Evolutionary conservation across 2,329 filamentous ascomycete genomes (phyloP), one percentile per base, ranked within the genome.

Genomic region (Tricladium varicosporioides): DNA sequence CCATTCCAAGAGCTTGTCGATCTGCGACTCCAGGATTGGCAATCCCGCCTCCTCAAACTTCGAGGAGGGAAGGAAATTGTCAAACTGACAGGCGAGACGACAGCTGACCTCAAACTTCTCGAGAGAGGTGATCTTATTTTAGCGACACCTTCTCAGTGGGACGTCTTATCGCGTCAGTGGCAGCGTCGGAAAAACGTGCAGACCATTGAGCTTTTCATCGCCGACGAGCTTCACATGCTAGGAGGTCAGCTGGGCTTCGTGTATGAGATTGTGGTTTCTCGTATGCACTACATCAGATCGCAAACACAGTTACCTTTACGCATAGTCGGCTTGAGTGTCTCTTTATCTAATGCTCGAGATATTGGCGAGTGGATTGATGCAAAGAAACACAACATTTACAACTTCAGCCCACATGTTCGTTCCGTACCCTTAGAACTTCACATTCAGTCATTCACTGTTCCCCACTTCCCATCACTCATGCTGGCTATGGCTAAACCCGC

Each of bases 361-460:
- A 84, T 99, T 67, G 93, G 93, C 51, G 94, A 97, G 74, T 99
- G 94, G 94, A 92, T 99, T 64, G 94, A 95, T 64, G 94, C 93
- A 7, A 96, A 87, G 73, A 97, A 97, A 78, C 94, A 99, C 71
- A 96, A 94, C 49, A 96, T 96, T 62, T 99, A 93, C 80, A 99
- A 99, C 76, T 99, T 99, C 77, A 96, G 91, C 67, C 94, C 94
- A 1, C 88, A 93, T 68, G 87, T 93, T 60, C 87, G 95, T 56
- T 89, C 92, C 1, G 85, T 97, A 15, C 92, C 93, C 18, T 78
- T 99, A 32, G 93, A 97, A 72, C 83, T 99, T 56, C 92, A 97
- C 71, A 88, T 99, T 48, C 94, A 99, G 73, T 93, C 92, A 1
- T 99, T 94, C 76, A 90, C 87, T 27, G 96, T 96, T 59, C 92